Conservation (phyloP, 202 grass and related monocot species). For the Hordeum pubiflorum region DNA sequence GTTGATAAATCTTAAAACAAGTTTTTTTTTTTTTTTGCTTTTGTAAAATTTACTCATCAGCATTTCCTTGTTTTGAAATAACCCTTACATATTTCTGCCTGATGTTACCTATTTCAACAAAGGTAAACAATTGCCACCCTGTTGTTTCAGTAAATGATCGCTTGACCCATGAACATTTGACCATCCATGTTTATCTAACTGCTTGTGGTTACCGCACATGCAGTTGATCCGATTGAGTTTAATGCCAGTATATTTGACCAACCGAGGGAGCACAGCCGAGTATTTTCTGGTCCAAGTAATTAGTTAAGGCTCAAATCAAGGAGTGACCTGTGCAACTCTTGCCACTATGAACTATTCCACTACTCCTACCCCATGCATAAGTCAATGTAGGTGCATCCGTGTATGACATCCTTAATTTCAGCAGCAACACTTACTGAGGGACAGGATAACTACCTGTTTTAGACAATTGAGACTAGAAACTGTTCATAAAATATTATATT, state of each 20-base stretch:
- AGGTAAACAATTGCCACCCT: not conserved
- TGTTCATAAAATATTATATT: not conserved
- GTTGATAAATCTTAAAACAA: not conserved
- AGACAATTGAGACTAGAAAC: not conserved
- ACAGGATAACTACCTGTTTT: not conserved
- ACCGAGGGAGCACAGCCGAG: not conserved
- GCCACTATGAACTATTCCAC: not conserved
- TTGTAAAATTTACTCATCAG: not conserved
- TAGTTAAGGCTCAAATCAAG: not conserved
- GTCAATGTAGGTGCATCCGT: not conserved
- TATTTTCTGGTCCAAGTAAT: slow-evolving; percentile 7
- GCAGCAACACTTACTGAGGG: not conserved
- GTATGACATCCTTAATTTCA: not conserved
- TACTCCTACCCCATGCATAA: not conserved
- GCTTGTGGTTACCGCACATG: not conserved
- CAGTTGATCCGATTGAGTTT: not conserved
- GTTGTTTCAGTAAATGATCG: not conserved
- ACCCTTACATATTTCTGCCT: not conserved
- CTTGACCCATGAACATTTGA: not conserved
- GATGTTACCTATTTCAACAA: not conserved
- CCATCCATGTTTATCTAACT: slow-evolving; percentile 11
- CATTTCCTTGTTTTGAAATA: not conserved
- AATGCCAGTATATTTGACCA: not conserved
- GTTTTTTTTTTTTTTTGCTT: not conserved
- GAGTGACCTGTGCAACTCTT: not conserved